A percentile compares a stretch with the other conserved stretches of the same genome.
Evolutionary conservation across 129 eudicot species (phyloP).

Genomic region (Artemisia tridentata): DNA sequence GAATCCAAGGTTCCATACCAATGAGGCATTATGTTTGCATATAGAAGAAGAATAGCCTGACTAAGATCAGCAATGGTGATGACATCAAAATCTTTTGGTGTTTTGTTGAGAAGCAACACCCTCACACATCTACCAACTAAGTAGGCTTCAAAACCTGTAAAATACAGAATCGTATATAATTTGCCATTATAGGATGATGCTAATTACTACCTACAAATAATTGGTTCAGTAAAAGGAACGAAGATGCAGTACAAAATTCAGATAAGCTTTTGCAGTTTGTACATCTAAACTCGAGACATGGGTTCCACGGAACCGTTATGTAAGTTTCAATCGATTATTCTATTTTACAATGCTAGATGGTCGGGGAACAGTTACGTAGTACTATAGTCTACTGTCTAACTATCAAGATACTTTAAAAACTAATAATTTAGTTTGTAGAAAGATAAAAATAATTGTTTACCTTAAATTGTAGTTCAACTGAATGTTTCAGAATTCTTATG

Average conservation of each 20-base stretch:
- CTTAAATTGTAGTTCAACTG: too few species aligned
- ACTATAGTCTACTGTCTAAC: too few species aligned
- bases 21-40: neutral
- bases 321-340: too few species aligned
- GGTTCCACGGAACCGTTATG: neutral
- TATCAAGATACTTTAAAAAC: too few species aligned
- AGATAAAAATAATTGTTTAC: too few species aligned
- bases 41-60: slow-evolving; percentile 41
- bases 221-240: neutral
- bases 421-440: too few species aligned
- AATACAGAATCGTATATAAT: neutral
- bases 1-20: too few species aligned
- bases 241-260: neutral
- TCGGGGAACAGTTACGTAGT: too few species aligned
- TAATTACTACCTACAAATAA: neutral
- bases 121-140: slow-evolving; percentile 98
- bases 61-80: slow-evolving; percentile 72
- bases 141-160: slow-evolving; percentile 78
- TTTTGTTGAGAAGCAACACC: slow-evolving; percentile 68
- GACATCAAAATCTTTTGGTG: slow-evolving; percentile 90
- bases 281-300: neutral
- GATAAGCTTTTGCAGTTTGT: neutral
- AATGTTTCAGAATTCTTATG: too few species aligned
- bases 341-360: too few species aligned
- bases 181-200: neutral